Conservation (phyloP, 441 rosid species). For the Raphanus hybrid region DNA sequence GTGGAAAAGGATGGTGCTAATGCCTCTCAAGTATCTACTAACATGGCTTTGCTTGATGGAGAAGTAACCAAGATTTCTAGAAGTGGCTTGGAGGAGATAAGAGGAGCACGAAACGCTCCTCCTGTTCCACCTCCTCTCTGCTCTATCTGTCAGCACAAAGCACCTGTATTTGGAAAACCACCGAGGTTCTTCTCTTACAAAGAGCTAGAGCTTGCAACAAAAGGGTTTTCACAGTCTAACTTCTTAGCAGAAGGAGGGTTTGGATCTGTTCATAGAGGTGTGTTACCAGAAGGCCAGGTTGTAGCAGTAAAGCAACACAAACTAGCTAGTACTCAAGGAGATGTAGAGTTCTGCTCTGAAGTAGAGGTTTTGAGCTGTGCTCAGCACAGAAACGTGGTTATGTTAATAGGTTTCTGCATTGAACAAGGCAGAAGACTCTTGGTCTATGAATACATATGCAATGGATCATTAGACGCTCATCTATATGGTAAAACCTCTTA, state of each 20-base stretch:
- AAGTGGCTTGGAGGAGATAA: constrained; percentile 57
- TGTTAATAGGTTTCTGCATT: constrained; percentile 62
- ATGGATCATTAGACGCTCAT: constrained; percentile 60
- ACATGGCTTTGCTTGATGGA: constrained; percentile 59
- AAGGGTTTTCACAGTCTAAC: constrained; percentile 47
- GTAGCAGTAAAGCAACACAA: constrained; percentile 59
- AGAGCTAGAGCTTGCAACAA: constrained; percentile 52
- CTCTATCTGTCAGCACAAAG: constrained; percentile 54
- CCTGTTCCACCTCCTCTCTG: constrained; percentile 58
- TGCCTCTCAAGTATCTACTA: constrained; percentile 40
- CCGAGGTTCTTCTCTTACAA: constrained; percentile 50
- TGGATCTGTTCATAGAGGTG: constrained; percentile 55
- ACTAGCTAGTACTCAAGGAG: constrained; percentile 51
- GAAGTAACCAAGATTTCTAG: constrained; percentile 54
- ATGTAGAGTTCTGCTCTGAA: constrained; percentile 58
- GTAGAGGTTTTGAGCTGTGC: constrained; percentile 68
- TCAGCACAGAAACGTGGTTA: constrained; percentile 63
- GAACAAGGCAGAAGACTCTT: constrained; percentile 56
- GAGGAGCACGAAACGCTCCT: constrained; percentile 62
- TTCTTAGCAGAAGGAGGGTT: constrained; percentile 57
- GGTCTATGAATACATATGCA: constrained; percentile 61
- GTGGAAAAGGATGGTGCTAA: constrained; percentile 49
- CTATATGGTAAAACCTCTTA: constrained; percentile 45
- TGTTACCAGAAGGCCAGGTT: constrained; percentile 51
- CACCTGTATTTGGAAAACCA: constrained; percentile 50